phyloP scores from a whole-genome alignment of 2,329 filamentous ascomycete genomes.

The Trichophyton benhamiae region DNA sequence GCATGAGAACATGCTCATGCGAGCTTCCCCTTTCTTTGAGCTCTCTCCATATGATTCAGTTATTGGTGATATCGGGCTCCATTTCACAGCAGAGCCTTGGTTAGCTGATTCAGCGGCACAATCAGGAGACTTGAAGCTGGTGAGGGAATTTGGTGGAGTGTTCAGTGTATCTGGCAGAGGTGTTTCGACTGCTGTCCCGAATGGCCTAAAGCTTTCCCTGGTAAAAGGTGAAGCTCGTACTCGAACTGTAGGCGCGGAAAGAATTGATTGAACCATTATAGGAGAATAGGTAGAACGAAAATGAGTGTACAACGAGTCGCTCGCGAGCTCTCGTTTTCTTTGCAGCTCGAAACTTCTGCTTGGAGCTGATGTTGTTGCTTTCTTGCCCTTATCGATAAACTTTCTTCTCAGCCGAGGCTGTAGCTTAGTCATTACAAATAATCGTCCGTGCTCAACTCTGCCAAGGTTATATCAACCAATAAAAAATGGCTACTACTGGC shows the following conservation, averaged over 20 bases:
- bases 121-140: conserved; percentile 30
- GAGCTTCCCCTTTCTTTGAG: conserved; percentile 44
- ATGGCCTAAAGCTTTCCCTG: conserved; percentile 56
- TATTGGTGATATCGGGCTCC: conserved; percentile 64
- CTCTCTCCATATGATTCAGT: conserved; percentile 52
- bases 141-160: conserved; percentile 31
- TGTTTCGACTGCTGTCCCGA: conserved; percentile 72
- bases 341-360: background rate
- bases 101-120: conserved; percentile 54
- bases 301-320: background rate
- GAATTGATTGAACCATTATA: background rate
- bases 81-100: conserved; percentile 81
- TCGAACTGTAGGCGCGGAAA: background rate
- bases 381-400: background rate
- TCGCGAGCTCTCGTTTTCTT: background rate
- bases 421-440: background rate
- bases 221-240: conserved; percentile 46
- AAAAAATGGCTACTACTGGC: background rate
- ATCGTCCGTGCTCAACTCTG: background rate
- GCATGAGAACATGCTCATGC: conserved; percentile 85
- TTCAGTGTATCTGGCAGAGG: conserved; percentile 46
- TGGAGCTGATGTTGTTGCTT: background rate
- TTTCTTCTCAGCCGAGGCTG: background rate
- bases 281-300: background rate
- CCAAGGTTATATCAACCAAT: background rate